These are phyloP conservation scores for Croton laevigatus DNA, from an alignment of 441 rosid genomes.

Conservation along the genomic window DNA sequence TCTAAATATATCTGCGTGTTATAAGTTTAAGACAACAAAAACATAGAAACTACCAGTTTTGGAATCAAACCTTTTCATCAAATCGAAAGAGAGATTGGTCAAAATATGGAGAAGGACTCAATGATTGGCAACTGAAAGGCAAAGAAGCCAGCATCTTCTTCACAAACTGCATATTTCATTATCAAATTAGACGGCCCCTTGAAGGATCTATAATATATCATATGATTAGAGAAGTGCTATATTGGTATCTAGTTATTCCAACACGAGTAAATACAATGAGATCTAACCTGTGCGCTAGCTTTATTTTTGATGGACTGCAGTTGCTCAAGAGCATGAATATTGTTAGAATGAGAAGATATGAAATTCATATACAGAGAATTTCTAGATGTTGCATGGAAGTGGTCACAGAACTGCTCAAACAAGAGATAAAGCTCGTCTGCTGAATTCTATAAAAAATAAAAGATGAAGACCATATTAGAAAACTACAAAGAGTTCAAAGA, in stretches of 20 bases:
- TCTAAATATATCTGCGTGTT: background rate
- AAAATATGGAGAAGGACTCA: conserved; percentile 92
- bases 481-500: conserved; percentile 6
- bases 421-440: conserved; percentile 79
- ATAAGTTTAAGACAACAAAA: background rate
- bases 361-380: conserved; percentile 65
- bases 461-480: conserved; percentile 10
- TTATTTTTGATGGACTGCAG: conserved; percentile 61
- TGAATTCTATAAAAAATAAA: conserved; percentile 58
- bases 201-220: conserved; percentile 4
- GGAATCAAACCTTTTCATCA: conserved; percentile 80
- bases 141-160: conserved; percentile 84
- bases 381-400: conserved; percentile 67
- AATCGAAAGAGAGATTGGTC: conserved; percentile 93
- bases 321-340: conserved; percentile 73
- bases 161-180: conserved; percentile 61
- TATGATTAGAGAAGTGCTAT: background rate
- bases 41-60: background rate
- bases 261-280: conserved; percentile 1
- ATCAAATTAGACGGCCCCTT: conserved; percentile 16
- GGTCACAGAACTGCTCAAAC: conserved; percentile 82
- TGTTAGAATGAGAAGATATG: conserved; percentile 87
- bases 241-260: background rate
- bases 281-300: conserved; percentile 66
- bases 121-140: conserved; percentile 87